These are phyloP conservation scores for Trichoderma sp. DNA, from an alignment of 2,329 filamentous ascomycete species.

Conservation along the genomic window DNA sequence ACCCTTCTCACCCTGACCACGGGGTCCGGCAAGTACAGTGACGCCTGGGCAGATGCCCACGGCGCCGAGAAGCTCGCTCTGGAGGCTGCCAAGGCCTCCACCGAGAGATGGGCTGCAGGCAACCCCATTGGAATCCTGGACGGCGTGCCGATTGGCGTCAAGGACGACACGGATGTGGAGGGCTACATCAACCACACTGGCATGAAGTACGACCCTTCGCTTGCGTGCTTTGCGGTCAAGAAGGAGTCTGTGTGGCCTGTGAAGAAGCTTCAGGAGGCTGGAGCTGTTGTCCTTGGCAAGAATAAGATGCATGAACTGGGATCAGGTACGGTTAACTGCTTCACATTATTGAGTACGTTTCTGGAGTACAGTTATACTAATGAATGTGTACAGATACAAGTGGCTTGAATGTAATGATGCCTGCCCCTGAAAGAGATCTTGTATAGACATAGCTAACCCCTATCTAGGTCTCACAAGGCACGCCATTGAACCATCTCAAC, in stretches of 20 bases:
- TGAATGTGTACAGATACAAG: constrained; percentile 59
- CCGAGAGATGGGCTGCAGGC: constrained; percentile 68
- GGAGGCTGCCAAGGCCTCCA: constrained; percentile 71
- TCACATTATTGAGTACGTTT: not conserved
- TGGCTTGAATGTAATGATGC: constrained; percentile 67
- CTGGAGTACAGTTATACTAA: not conserved
- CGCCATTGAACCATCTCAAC: constrained; percentile 78
- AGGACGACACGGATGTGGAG: constrained; percentile 74
- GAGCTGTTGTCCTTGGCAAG: constrained; percentile 75
- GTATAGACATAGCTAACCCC: not conserved
- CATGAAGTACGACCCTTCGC: constrained; percentile 59
- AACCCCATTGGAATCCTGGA: constrained; percentile 70
- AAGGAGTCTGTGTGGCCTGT: constrained; percentile 69
- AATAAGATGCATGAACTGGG: constrained; percentile 81
- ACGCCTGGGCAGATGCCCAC: constrained; percentile 71
- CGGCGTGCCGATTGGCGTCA: constrained; percentile 79
- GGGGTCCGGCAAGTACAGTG: constrained; percentile 62
- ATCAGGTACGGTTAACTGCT: constrained; percentile 49
- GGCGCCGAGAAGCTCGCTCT: constrained; percentile 58
- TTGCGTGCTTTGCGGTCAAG: constrained; percentile 52
- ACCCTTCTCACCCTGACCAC: constrained; percentile 69
- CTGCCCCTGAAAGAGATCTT: not conserved
- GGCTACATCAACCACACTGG: constrained; percentile 71
- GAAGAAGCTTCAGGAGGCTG: constrained; percentile 69
- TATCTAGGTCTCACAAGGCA: constrained; percentile 63